phyloP scores from a whole-genome alignment of 2,329 filamentous ascomycete species.

The Diaporthe citriasiana region DNA sequence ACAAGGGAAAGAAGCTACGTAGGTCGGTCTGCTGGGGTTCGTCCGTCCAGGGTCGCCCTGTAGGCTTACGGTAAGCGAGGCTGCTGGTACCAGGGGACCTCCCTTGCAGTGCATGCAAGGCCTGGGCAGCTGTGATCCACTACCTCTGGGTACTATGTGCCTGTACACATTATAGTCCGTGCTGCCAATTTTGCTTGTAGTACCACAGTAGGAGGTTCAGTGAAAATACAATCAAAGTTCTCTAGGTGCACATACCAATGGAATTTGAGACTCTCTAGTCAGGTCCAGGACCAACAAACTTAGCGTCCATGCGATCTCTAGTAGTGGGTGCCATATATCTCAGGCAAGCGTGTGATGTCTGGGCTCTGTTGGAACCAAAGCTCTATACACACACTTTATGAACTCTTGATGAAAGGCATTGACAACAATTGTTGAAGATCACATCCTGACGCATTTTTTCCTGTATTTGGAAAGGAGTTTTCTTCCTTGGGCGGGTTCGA shows the following conservation, averaged over 20 bases:
- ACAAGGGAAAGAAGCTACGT: slow-evolving; percentile 29
- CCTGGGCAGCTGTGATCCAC: no score
- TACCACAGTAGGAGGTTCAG: background rate
- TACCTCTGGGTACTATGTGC: background rate
- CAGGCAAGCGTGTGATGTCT: no score
- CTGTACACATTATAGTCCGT: background rate
- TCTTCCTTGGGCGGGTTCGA: no score
- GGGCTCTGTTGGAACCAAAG: no score
- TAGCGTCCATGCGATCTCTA: no score
- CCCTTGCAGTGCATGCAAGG: background rate
- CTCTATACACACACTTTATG: no score
- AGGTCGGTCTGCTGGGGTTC: background rate
- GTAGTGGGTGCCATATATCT: no score
- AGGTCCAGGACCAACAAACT: background rate
- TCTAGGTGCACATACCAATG: background rate
- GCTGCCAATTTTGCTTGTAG: background rate
- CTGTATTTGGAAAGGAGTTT: no score
- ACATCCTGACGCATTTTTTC: no score
- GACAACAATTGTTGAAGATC: no score
- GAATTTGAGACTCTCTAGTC: background rate
- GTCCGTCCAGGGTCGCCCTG: background rate
- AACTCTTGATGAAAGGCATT: no score
- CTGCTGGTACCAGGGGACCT: background rate
- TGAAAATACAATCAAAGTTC: background rate
- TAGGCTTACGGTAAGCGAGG: background rate